Evolutionary conservation across 2,329 filamentous ascomycete species (phyloP), one percentile per base, ranked within the genome.

Genomic region (Neonectria magnoliae): DNA sequence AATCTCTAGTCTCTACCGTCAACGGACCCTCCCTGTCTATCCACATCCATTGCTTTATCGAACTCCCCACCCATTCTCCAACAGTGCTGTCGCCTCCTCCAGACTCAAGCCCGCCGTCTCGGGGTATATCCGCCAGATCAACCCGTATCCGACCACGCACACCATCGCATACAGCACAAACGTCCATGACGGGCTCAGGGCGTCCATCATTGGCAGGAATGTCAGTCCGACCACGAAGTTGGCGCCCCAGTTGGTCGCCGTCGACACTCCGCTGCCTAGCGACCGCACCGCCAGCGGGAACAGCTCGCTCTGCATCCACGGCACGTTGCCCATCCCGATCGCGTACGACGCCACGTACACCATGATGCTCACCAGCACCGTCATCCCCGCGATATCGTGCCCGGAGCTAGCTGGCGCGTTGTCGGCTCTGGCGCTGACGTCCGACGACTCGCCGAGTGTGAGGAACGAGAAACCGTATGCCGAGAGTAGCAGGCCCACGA

Each of bases 271-370:
- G 62, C 90, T 92, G 29, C 92, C 93, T 1, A 93, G 79, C 5
- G 90, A 90, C 53, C 92, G 88, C 50, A 94, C 91, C 31, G 85
- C 85, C 52, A 94, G 83, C 1, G 94, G 92, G 75, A 98, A 98
- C 33, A 97, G 86, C 81, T 98, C 95, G 71, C 91, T 93, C 81
- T 97, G 94, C 85, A 97, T 95, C 95, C 95, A 98, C 0, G 95
- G 94, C 3, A 98, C 93, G 72, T 94, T 97, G 9, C 95, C 95
- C 2, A 98, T 85, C 2, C 95, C 95, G 1, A 94, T 83, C 1
- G 95, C 95, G 76, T 97, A 98, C 1, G 91, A 85, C 9, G 93
- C 91, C 2, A 97, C 94, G 78, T 97, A 98, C 8, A 93, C 71
- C 78, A 94, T 91, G 77, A 98, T 90, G 68, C 91, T 91, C 44